These are phyloP conservation scores for Chionographis japonica DNA, from an alignment of 106 monocot genomes.

Conservation along the genomic window DNA sequence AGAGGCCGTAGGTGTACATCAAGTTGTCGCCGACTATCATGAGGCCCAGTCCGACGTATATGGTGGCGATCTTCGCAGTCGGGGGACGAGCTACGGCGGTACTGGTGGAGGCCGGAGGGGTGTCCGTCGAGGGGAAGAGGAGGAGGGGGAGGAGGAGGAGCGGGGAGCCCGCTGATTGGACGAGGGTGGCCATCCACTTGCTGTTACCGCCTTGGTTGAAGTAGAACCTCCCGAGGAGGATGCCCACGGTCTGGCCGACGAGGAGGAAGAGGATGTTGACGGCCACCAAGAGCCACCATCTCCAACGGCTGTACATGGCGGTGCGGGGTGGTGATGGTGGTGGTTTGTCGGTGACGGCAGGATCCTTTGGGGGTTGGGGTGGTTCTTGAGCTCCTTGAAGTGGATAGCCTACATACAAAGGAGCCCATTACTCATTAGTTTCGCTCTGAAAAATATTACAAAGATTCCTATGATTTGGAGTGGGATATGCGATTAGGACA, in stretches of 20 bases:
- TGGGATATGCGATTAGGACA: too few relatives aligned
- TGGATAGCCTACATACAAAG: too few relatives aligned
- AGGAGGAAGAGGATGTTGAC: slow-evolving; percentile 35
- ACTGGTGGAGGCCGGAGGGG: slow-evolving; percentile 1
- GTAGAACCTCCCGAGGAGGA: slow-evolving; percentile 44
- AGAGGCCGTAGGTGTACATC: too few relatives aligned
- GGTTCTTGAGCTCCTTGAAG: too few relatives aligned
- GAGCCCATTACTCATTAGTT: too few relatives aligned
- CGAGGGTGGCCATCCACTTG: slow-evolving; percentile 40
- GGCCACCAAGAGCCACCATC: slow-evolving; percentile 34
- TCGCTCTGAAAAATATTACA: too few relatives aligned
- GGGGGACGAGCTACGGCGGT: background rate
- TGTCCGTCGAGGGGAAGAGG: background rate
- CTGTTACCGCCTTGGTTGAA: slow-evolving; percentile 43
- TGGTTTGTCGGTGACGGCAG: background rate
- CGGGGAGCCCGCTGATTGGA: slow-evolving; percentile 30
- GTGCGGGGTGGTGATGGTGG: background rate
- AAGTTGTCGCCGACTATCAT: too few relatives aligned
- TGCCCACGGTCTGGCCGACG: slow-evolving; percentile 34
- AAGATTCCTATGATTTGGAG: too few relatives aligned
- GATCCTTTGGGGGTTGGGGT: background rate
- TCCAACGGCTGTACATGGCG: slow-evolving; percentile 2
- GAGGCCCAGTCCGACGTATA: too few relatives aligned
- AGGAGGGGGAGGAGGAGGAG: slow-evolving; percentile 30
- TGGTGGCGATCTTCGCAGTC: background rate